Base-by-base conservation (phyloP, 2,329 filamentous ascomycete genomes). In the Sarocladium brachiariae region DNA sequence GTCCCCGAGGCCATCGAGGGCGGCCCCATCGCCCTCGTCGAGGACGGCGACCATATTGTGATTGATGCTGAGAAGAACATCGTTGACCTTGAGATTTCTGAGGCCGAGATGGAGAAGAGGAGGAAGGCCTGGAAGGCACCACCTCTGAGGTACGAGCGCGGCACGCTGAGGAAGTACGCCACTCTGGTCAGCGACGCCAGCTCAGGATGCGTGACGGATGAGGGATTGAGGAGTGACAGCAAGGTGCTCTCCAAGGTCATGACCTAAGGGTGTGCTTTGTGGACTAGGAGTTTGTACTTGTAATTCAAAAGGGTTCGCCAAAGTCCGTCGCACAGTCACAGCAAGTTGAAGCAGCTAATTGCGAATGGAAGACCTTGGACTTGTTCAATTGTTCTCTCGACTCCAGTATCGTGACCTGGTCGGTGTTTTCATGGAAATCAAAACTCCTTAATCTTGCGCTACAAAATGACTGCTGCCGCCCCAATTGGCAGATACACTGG, bases 111-210 rank as follows among this genome's bases (percentile, higher is more conserved):
- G 59, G 72, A 75, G 55, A 70, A 68, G 62, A 73, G 89, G 54
- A 67, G 81, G 63, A 73, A 71, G 51, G 73, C 70, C 54, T 95
- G 89, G 89, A 84, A 76, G 62, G 71, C 81, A 27, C 90, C 89
- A 1, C 75, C 71, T 61, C 81, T 82, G 61, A 77, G 79, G 54
- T 88, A 95, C 9, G 90, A 84, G 58, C 80, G 92, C 51, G 92
- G 92, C 34, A 85, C 86, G 35, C 63, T 97, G 71, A 91, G 89
- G 4, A 97, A 97, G 75, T 97, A 97, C 72, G 87, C 87, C 6
- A 73, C 79, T 38, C 68, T 96, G 61, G 92, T 97, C 0, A 87
- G 90, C 1, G 91, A 96, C 78, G 92, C 92, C 10, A 92, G 86
- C 65, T 87, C 92, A 61, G 92, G 92, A 4, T 90, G 90, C 8